Base-by-base conservation (phyloP, 192 early-diverging fungal species). In the Paraglomus brasilianum region DNA sequence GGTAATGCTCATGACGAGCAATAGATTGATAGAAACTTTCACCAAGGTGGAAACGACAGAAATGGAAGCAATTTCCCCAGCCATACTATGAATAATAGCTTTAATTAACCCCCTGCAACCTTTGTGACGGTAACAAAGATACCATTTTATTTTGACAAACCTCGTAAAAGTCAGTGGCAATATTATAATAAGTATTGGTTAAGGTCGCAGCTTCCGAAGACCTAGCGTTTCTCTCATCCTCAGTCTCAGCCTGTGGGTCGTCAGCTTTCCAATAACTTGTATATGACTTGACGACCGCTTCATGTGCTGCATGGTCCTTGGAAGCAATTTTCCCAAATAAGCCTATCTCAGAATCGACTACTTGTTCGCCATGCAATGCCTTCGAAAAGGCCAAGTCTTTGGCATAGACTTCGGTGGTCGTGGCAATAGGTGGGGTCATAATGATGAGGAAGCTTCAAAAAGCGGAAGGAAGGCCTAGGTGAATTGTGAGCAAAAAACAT, bases 11-110 rank as follows among this genome's bases (percentile, higher is more conserved):
- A 77, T 98, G 95, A 38, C 95, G 91, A 13, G 92, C 82, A 62
- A 96, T 93, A 69, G 87, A 86, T 69, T 91, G 85, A 51, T 80
- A 81, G 75, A 95, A 93, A 13, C 85, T 86, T 71, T 91, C 87
- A 47, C 87, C 85, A 53, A 82, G 79, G 71, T 87, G 90, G 72
- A 89, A 90, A 68, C 92, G 87, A 39, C 89, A 88, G 80, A 97
- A 97, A 72, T 97, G 95, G 86, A 96, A 97, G 62, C 89, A 91
- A 30, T 82, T 81, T 47, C 95, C 93, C 95, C 93, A 97, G 21
- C 86, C 91, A 71, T 87, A 86, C 70, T 75, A 72, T 48, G 5
- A 41, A 45, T 36, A 38, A 41, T 19, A 21, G 8, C 22, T n/a
- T 14, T 6, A 46, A 44, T 45, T 45, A 62, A 24, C 3, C 30